Evolutionary conservation across 2,329 filamentous ascomycete genomes (phyloP), one percentile per base, ranked within the genome.

Genomic region (Penicillium sp.): DNA sequence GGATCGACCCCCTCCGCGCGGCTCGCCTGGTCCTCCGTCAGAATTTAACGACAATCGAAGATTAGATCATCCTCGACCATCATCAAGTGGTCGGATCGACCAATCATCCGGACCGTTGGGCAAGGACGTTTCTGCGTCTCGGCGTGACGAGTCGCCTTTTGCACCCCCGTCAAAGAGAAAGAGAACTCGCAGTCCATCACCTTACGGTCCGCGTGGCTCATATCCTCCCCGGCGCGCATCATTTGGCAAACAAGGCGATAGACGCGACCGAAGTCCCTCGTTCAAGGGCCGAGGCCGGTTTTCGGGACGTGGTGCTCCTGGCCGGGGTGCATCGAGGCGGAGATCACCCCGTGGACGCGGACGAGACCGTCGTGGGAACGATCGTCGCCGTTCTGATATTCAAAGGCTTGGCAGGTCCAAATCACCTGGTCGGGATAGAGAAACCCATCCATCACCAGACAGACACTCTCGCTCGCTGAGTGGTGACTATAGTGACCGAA

Each of bases 101-200:
- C 44, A 52, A 29, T 28, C 49, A 57, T 49, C 60, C 47, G 56
- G 62, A 54, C 47, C 57, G 47, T 47, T 58, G 38, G 59, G 64
- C 12, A 65, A 59, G 58, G 60, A 66, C 28, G 42, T 26, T 24
- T 47, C 47, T 21, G 47, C 34, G 18, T 60, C 58, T 53, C 65
- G 61, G 54, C 61, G 64, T 55, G 68, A 69, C 52, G 61, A 68
- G 29, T 68, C 65, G 45, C 65, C 66, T 41, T 64, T 63, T 49
- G 65, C 62, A 47, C 66, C 63, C 51, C 63, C 68, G 49, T 62
- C 61, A 29, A 74, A 74, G 65, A 67, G 72, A 45, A 70, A 70
- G 59, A 69, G 73, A 55, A 76, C 69, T 50, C 69, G 71, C 51
- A 75, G 72, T 57, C 71, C 71, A 49, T 76, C 74, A 28, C 71